phyloP scores from a whole-genome alignment of 179 eudicot genomes.

The Patellifolia procumbens region DNA sequence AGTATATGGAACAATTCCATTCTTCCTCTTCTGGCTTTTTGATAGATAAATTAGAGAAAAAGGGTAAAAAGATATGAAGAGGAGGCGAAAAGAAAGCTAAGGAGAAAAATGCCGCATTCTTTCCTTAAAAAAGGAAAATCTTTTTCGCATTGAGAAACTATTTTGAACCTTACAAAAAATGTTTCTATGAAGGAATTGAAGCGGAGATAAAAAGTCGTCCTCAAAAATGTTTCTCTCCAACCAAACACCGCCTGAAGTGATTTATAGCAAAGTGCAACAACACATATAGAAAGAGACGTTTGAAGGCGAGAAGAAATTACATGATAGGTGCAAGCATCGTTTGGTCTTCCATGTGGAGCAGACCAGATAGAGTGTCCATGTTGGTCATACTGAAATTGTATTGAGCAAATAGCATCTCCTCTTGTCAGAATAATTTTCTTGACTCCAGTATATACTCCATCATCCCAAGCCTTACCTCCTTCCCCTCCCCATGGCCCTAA shows the following conservation, averaged over 20 bases:
- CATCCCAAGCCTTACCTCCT: slow-evolving; percentile 47
- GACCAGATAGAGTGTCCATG: slow-evolving; percentile 40
- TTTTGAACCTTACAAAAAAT: not conserved
- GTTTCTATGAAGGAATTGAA: too few species aligned
- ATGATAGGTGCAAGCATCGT: slow-evolving; percentile 39
- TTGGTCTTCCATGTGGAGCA: slow-evolving; percentile 32
- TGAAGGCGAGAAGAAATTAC: slow-evolving; percentile 16
- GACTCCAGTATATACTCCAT: slow-evolving; percentile 36
- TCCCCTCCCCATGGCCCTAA: slow-evolving; percentile 41
- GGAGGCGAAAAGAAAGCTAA: too few species aligned
- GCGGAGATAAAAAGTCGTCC: too few species aligned
- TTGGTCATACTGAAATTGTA: slow-evolving; percentile 41
- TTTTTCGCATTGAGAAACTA: too few species aligned
- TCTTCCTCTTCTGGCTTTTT: too few species aligned
- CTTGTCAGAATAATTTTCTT: slow-evolving; percentile 33
- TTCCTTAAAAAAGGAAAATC: too few species aligned
- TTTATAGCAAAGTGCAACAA: not conserved
- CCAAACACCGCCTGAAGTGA: too few species aligned
- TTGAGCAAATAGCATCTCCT: slow-evolving; percentile 44
- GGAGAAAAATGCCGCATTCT: too few species aligned
- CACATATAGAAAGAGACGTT: not conserved
- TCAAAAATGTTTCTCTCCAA: too few species aligned
- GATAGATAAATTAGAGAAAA: too few species aligned
- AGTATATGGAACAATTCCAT: too few species aligned
- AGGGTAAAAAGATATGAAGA: too few species aligned